phyloP scores from a whole-genome alignment of 2,329 filamentous ascomycete species.

The Elsinoe fawcettii region DNA sequence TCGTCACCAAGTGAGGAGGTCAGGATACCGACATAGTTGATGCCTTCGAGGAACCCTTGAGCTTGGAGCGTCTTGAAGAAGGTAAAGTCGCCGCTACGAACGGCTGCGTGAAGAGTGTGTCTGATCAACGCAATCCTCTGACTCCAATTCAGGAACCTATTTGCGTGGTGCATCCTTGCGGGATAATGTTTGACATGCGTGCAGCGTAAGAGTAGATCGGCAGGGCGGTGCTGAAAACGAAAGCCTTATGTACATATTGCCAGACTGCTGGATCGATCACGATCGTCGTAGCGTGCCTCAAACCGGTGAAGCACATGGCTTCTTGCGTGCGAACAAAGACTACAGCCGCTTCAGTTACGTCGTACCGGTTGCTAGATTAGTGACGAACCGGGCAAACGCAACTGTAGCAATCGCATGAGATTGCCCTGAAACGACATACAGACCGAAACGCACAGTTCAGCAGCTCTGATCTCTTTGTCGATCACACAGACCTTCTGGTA shows the following conservation, averaged over 20 bases:
- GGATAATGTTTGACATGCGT: not conserved
- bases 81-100: constrained; percentile 38
- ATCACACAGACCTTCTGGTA: not conserved
- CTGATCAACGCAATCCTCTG: constrained; percentile 39
- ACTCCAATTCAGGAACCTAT: constrained; percentile 38
- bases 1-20: constrained; percentile 35
- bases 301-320: not conserved
- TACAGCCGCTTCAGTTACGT: not conserved
- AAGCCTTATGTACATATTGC: constrained; percentile 1
- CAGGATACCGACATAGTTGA: constrained; percentile 39
- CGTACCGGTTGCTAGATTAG: not conserved
- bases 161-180: constrained; percentile 22
- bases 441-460: not conserved
- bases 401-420: not conserved
- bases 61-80: constrained; percentile 42
- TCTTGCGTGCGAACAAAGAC: not conserved
- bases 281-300: not conserved
- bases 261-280: not conserved
- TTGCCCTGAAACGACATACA: not conserved
- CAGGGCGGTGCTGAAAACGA: not conserved
- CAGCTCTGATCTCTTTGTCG: not conserved
- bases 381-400: not conserved
- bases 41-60: constrained; percentile 37
- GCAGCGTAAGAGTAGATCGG: not conserved
- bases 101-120: constrained; percentile 39